Evolutionary conservation across 257 asterid genomes (phyloP).

Genomic region (Marsdenia floribunda): DNA sequence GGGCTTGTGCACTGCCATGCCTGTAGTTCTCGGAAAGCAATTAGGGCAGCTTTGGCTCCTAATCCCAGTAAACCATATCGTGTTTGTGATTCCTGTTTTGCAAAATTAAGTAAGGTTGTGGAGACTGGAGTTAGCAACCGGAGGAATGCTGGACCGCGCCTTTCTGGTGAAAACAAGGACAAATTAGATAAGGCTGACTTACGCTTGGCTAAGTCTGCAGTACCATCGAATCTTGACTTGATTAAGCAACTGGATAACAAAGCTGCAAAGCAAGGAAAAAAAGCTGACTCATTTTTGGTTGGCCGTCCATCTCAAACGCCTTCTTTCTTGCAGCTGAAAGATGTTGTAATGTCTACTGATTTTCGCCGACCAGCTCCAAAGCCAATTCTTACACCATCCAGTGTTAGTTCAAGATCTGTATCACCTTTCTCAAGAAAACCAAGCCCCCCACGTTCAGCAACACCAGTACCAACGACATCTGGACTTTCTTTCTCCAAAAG

Average conservation of each 20-base stretch:
- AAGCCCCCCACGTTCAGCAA: constrained; percentile 89
- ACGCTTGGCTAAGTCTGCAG: constrained; percentile 54
- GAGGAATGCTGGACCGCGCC: constrained; percentile 70
- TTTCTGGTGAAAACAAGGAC: constrained; percentile 83
- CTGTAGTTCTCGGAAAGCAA: constrained; percentile 80
- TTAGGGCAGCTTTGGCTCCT: constrained; percentile 87
- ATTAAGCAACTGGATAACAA: constrained; percentile 73
- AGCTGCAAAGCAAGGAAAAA: constrained; percentile 87
- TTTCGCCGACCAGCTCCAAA: constrained; percentile 56
- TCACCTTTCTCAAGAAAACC: constrained; percentile 88
- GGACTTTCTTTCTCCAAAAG: constrained; percentile 84
- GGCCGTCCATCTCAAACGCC: constrained; percentile 76
- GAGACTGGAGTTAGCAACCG: constrained; percentile 59
- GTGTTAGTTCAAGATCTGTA: constrained; percentile 75
- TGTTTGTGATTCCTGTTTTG: constrained; percentile 89
- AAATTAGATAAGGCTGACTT: constrained; percentile 73
- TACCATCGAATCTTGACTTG: constrained; percentile 67
- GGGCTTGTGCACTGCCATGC: constrained; percentile 96
- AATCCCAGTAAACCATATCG: constrained; percentile 85
- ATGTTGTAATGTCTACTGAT: constrained; percentile 56
- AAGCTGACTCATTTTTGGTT: constrained; percentile 57
- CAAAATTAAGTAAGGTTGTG: constrained; percentile 70
- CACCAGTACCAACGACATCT: constrained; percentile 84
- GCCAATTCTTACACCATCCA: constrained; percentile 54
- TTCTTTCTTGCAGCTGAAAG: constrained; percentile 61